phyloP scores from a whole-genome alignment of 2,329 filamentous ascomycete genomes.

The Gyromitra esculenta region DNA sequence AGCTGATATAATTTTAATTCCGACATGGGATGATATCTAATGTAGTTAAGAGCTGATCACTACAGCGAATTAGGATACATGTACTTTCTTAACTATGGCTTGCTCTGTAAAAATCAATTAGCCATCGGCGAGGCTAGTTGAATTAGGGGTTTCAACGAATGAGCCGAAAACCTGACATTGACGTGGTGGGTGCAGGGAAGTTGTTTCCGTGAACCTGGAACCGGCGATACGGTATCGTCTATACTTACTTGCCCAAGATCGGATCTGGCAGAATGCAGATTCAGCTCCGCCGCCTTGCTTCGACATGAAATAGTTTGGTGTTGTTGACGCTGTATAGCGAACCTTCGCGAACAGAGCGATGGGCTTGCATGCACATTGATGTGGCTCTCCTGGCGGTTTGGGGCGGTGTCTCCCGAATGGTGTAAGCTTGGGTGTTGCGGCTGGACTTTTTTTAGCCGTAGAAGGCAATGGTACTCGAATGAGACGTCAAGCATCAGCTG shows the following conservation, averaged over 20 bases:
- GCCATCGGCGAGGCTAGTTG: constrained; percentile 19
- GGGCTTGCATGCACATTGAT: constrained; percentile 21
- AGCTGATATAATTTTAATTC: constrained; percentile 19
- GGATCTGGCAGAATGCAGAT: constrained; percentile 53
- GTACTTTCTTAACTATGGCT: constrained; percentile 21
- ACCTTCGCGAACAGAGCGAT: constrained; percentile 31
- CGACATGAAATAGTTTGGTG: constrained; percentile 21
- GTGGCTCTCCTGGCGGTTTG: constrained; percentile 41
- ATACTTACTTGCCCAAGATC: constrained; percentile 48
- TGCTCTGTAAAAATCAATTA: constrained; percentile 24
- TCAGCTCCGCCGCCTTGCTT: constrained; percentile 47
- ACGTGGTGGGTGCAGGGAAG: constrained; percentile 49
- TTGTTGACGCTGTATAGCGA: constrained; percentile 30
- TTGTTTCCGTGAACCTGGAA: constrained; percentile 49
- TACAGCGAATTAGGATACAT: constrained; percentile 14
- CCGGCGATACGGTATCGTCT: constrained; percentile 47
- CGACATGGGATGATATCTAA: constrained; percentile 8
- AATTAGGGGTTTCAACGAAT: constrained; percentile 26
- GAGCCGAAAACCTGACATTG: constrained; percentile 38
- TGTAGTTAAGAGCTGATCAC: constrained; percentile 24
- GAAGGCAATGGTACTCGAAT: constrained; percentile 42
- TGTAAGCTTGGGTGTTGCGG: constrained; percentile 38
- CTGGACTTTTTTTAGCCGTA: constrained; percentile 45
- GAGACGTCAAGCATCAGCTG: constrained; percentile 43
- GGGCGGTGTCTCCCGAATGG: constrained; percentile 40